Base-by-base conservation (phyloP, 495 filamentous ascomycete genomes). In the Daldinia childiae region DNA sequence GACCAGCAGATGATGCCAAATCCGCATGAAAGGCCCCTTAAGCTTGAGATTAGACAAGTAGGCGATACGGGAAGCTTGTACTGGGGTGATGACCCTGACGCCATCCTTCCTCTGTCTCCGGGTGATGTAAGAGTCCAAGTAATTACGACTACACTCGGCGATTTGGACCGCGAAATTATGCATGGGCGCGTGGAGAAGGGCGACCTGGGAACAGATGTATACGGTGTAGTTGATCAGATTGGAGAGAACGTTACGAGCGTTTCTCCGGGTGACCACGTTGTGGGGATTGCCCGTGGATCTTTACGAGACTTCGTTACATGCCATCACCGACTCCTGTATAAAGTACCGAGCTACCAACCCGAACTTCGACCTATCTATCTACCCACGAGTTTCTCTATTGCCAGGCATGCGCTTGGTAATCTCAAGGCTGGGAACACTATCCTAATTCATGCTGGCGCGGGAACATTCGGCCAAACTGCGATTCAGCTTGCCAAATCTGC, bases 401-500 rank as follows among this genome's bases (percentile, higher is more conserved):
- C 85, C 0, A 81, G 81, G 58, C 82, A 88, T 65, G 77, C 81
- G 34, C 58, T 7, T 38, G 77, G 72, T 17, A 19, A 65, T 24
- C 58, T 80, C 4, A n/a, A 48, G 15, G 59, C 72, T 26, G 81
- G 68, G 14, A 82, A 87, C 56, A 82, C 70, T 24, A 77, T 88
- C 2, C 75, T 89, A 19, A 83, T 89, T 30, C 82, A 87, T 62
- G 75, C 72, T 4, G 86, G 79, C n/a, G 76, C 82, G 2, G 80
- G 84, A 38, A 78, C 77, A 14, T 77, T 86, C 5, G 86, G 86
- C 32, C 83, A 85, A 61, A 83, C 83, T 21, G 80, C 86, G 0
- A 83, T 89, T 34, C 72, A 78, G 34, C 36, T 88, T 1, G 81
- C 82, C 0, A 76, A 83, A 26, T 62, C 69, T 19, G 55, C 79